A percentile compares a stretch with the other conserved stretches of the same genome.
Conservation (phyloP, 176 grass and related monocot genomes). For the Lolium perenne region DNA sequence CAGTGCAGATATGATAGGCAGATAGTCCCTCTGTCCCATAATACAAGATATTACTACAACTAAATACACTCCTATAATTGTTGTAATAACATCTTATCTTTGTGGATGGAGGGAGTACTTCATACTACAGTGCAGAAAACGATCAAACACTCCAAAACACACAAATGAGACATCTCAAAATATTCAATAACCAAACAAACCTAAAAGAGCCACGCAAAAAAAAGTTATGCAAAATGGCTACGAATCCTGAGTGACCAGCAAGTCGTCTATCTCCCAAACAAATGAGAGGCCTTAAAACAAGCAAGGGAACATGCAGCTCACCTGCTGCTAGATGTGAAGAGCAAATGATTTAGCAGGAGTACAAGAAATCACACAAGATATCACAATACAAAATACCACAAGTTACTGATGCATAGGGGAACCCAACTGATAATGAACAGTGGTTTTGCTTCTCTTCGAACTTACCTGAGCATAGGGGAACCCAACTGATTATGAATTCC, state of each 20-base stretch:
- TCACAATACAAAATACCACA: not conserved
- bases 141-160: not conserved
- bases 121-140: not conserved
- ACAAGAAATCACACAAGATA: not conserved
- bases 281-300: not conserved
- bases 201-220: not conserved
- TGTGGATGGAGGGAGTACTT: no score
- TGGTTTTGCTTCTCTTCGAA: not conserved
- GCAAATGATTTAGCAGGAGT: not conserved
- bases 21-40: not conserved
- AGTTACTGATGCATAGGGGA: not conserved
- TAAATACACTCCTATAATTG: no score
- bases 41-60: no score
- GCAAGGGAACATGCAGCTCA: slow-evolving; percentile 10
- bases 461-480: not conserved
- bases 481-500: not conserved
- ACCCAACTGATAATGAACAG: not conserved
- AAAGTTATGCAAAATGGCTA: not conserved
- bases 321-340: not conserved
- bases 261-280: not conserved
- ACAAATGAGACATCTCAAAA: not conserved
- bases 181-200: not conserved
- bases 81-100: no score
- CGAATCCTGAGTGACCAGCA: not conserved
- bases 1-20: not conserved